phyloP scores from a whole-genome alignment of 2,329 filamentous ascomycete species.

The Fusarium nygamai region DNA sequence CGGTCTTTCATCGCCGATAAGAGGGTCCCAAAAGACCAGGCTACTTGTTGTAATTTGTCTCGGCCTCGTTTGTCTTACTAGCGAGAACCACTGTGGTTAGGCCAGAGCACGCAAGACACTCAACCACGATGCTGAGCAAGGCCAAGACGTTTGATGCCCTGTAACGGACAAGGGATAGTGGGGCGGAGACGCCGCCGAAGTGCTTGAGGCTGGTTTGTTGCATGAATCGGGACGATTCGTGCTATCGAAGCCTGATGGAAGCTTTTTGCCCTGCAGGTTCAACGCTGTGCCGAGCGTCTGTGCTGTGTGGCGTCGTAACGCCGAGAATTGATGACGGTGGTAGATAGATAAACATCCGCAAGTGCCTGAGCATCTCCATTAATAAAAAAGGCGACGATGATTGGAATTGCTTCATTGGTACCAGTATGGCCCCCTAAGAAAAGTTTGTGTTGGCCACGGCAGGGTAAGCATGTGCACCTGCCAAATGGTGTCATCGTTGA shows the following conservation, averaged over 20 bases:
- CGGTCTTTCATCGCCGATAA: constrained; percentile 7
- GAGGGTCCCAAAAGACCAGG: constrained; percentile 2
- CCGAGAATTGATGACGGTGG: constrained; percentile 25
- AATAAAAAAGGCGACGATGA: background rate
- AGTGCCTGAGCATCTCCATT: background rate
- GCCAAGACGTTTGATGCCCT: constrained; percentile 10
- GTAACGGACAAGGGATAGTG: constrained; percentile 26
- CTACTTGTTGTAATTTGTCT: constrained; percentile 17
- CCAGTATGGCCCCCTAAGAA: background rate
- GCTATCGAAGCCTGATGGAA: constrained; percentile 45
- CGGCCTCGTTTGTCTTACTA: constrained; percentile 12
- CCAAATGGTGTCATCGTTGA: background rate
- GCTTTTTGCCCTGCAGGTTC: constrained; percentile 37
- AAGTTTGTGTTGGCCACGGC: background rate
- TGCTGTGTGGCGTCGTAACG: constrained; percentile 34
- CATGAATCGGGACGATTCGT: constrained; percentile 41
- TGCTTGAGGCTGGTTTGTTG: constrained; percentile 34
- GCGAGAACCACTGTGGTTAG: constrained; percentile 13
- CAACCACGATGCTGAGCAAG: constrained; percentile 8
- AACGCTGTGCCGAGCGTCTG: constrained; percentile 27
- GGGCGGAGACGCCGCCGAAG: constrained; percentile 37
- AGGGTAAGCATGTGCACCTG: background rate
- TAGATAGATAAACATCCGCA: background rate
- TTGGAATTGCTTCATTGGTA: constrained; percentile 10
- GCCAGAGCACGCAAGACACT: constrained; percentile 25